Base-by-base conservation (phyloP, 306 rosid species). In the Boehmeria nivea region DNA sequence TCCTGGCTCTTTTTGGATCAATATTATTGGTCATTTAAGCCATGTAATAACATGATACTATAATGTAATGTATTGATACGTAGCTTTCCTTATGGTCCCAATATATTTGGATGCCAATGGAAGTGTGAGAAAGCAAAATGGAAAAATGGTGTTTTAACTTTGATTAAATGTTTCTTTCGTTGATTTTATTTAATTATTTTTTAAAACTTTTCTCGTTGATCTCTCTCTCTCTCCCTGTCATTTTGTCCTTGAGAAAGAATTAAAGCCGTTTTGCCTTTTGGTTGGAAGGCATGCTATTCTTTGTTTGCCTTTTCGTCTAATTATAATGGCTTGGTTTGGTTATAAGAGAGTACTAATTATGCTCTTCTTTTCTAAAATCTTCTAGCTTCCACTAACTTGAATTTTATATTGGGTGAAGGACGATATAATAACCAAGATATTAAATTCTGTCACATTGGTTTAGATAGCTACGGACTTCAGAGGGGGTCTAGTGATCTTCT, bases 71-170 rank as follows among this genome's bases (percentile, higher is more conserved):
- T 28, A 28, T 40, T 60, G 49, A 44, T 51, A n/a, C 7, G 39
- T 19, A 59, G 51, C 66, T 63, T 21, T 57, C 25, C 14, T 44
- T 23, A 48, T 37, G 64, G 65, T 19, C 38, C 68, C 72, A 33
- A 15, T 24, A 38, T 54, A 47, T 36, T 40, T 15, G 63, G 72
- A 49, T 18, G 44, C 63, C 34, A 54, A 51, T 24, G 24, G 49
- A 55, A 28, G 34, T 28, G 34, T 3, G 34, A 60, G 66, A 44
- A 6, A 31, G 44, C 67, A 20, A 16, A 25, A 22, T 17, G 16
- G 4, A 51, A 8, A 18, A 28, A 3, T 28, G 34, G n/a, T 3
- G 34, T 28, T 3, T 8, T 28, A 28, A 28, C 8, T 28, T 28
- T 28, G 8, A 28, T 28, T 28, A 8, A 28, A 3, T 3, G 34